These are phyloP conservation scores for Ananas comosus DNA, from an alignment of 176 grass and related monocot species.

Conservation along the genomic window DNA sequence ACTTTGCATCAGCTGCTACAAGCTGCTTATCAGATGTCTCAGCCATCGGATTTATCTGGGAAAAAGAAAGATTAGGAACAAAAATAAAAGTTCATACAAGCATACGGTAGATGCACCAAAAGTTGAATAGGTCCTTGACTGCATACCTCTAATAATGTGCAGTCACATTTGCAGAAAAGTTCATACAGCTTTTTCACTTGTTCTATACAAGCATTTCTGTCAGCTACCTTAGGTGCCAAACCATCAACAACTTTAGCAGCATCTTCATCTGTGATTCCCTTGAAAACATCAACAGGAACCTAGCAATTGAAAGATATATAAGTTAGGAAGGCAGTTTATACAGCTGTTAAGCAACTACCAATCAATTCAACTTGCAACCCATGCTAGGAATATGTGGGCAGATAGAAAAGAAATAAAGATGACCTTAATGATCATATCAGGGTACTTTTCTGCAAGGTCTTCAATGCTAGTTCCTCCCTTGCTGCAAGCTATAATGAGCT, in stretches of 20 bases:
- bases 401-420: conserved; percentile 1
- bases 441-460: conserved; percentile 95
- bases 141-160: conserved; percentile 85
- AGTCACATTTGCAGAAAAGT: conserved; percentile 74
- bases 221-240: conserved; percentile 66
- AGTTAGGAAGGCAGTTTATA: conserved; percentile 7
- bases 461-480: conserved; percentile 98
- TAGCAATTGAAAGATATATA: conserved; percentile 26
- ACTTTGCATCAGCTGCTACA: conserved; percentile 95
- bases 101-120: not conserved
- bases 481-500: conserved; percentile 94
- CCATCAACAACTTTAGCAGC: conserved; percentile 97
- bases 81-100: not conserved
- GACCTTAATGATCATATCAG: conserved; percentile 98
- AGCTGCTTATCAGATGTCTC: conserved; percentile 88
- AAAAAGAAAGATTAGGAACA: conserved; percentile 1
- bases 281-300: conserved; percentile 97
- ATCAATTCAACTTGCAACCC: not conserved
- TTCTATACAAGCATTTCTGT: conserved; percentile 78
- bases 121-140: conserved; percentile 6
- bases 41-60: conserved; percentile 89
- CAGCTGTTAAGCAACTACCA: not conserved
- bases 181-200: conserved; percentile 98
- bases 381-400: not conserved
- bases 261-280: conserved; percentile 94